Evolutionary conservation across 257 asterid genomes (phyloP).

Genomic region (Cruciata laevipes): DNA sequence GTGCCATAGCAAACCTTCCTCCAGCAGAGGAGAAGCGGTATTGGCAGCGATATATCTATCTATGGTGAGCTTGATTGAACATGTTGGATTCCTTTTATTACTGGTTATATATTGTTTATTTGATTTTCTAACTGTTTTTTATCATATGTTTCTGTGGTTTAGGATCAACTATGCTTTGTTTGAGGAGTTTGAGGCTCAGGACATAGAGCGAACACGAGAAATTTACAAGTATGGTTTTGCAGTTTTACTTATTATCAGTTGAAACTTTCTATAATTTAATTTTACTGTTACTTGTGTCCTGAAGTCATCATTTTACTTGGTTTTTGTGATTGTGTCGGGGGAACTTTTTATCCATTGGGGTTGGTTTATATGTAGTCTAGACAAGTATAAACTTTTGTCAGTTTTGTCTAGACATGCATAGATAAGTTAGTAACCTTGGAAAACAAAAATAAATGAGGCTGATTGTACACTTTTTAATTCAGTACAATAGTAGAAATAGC

Average conservation of each 20-base stretch:
- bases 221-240: conserved; percentile 58
- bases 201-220: conserved; percentile 79
- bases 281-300: not conserved
- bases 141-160: conserved; percentile 20
- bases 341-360: not conserved
- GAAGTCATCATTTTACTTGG: not conserved
- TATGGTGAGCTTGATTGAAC: conserved; percentile 53
- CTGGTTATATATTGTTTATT: not conserved
- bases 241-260: conserved; percentile 11
- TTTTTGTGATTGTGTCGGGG: not conserved
- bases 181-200: conserved; percentile 85
- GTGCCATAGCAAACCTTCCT: conserved; percentile 88
- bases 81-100: not conserved
- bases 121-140: conserved; percentile 11
- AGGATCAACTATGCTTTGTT: conserved; percentile 88
- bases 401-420: not conserved
- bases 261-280: not conserved
- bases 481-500: not conserved
- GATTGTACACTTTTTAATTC: not conserved
- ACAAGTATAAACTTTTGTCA: no score
- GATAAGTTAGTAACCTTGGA: not conserved
- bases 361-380: not conserved
- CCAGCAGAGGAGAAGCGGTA: conserved; percentile 90
- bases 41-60: conserved; percentile 88
- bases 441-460: not conserved